A percentile compares a stretch with the other conserved stretches of the same genome.
These are phyloP conservation scores for Yarrowia yakushimensis DNA, from an alignment of 805 yeast species.

Conservation along the genomic window DNA sequence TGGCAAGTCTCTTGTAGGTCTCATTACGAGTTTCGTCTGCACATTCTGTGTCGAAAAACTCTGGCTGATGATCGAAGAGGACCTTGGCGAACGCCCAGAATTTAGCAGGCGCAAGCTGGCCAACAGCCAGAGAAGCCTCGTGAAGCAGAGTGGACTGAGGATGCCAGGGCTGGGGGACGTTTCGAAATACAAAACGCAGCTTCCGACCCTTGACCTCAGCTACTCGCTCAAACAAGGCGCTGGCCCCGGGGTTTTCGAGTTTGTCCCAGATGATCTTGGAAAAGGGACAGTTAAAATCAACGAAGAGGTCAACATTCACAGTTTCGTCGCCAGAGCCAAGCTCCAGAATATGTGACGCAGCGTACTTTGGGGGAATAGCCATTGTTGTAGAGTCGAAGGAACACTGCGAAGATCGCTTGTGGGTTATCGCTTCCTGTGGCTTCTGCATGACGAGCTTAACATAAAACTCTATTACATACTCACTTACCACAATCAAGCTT, in stretches of 20 bases:
- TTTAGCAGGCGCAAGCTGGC: conserved; percentile 48
- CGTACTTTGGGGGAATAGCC: conserved; percentile 31
- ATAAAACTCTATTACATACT: too few relatives aligned
- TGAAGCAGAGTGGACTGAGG: conserved; percentile 63
- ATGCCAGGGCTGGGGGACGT: conserved; percentile 91
- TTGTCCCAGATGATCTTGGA: conserved; percentile 61
- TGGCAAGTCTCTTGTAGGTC: conserved; percentile 51
- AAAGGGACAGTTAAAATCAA: conserved; percentile 76
- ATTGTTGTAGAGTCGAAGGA: conserved; percentile 21
- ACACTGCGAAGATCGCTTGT: too few relatives aligned
- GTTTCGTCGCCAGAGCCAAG: conserved; percentile 28
- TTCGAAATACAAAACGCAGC: conserved; percentile 60
- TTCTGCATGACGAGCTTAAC: neutral
- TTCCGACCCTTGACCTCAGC: conserved; percentile 44
- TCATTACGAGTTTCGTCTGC: conserved; percentile 53
- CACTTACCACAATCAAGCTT: too few relatives aligned
- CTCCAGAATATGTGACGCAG: conserved; percentile 23
- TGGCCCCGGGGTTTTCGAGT: conserved; percentile 41
- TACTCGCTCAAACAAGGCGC: conserved; percentile 51
- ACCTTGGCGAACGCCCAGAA: conserved; percentile 57
- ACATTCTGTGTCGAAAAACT: conserved; percentile 61
- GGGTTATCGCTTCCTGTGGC: conserved; percentile 19
- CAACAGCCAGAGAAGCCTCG: conserved; percentile 70
- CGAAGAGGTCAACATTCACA: conserved; percentile 55
- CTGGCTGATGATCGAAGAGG: conserved; percentile 52